Base-by-base conservation (phyloP, 2,329 filamentous ascomycete genomes). In the Chrysoporthe cubensis region DNA sequence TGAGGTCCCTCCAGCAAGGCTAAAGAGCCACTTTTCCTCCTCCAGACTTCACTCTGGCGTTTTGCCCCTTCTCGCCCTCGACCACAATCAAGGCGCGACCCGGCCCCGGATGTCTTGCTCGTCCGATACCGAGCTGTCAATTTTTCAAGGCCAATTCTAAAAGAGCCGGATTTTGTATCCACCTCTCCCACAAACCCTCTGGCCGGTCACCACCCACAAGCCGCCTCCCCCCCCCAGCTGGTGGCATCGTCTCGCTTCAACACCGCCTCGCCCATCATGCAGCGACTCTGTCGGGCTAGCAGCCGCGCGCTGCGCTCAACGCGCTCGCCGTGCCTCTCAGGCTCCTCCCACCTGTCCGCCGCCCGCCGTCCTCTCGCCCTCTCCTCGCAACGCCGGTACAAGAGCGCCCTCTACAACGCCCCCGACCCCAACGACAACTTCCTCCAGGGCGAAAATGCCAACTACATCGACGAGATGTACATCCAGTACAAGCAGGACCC, bases 401-500 rank as follows among this genome's bases (percentile, higher is more conserved):
- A 85, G 71, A 86, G 86, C 71, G 82, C 86, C 66, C 82, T 82
- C 67, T 80, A 84, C 66, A 82, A 81, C 67, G 78, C 87, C 26
- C 87, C 88, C 71, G 93, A 97, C 78, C 88, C 94, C 72, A 97
- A 92, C 80, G 96, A 99, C 82, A 97, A 90, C 83, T 99, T 99
- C 86, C 88, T 99, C 70, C 93, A 94, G 71, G 96, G 96, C 73
- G 98, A 93, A 85, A 96, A 95, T 70, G 96, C 96, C 81, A 97
- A 97, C 84, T 99, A 99, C 84, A 93, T 99, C 79, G 96, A 99
- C 81, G 96, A 97, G 85, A 99, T 99, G 96, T 99, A 99, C 82
- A 85, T 97, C 84, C 90, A 94, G 79, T 99, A 96, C 96, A 97
- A 95, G 83, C 86, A 92, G 72, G 94, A 99, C 75, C 94, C 96